Conservation (phyloP, 495 filamentous ascomycete species). For the Cercophora newfieldiana region DNA sequence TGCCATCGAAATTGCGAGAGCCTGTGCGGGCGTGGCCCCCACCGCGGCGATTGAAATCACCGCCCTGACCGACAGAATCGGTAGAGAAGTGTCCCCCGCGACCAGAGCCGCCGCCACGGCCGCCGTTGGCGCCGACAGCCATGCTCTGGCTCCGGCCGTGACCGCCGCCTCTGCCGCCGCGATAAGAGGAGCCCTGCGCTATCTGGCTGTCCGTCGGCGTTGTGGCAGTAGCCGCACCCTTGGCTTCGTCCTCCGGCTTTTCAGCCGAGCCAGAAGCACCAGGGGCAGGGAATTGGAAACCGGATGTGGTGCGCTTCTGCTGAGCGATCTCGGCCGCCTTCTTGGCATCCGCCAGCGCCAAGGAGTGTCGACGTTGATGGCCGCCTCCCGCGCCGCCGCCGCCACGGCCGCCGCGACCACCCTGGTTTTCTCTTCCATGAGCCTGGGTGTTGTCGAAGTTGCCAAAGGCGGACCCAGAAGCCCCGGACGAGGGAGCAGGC, state of each 20-base stretch:
- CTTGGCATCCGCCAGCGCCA: conserved; percentile 93
- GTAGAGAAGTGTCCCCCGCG: conserved; percentile 36
- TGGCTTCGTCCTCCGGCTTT: conserved; percentile 56
- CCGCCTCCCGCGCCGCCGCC: conserved; percentile 64
- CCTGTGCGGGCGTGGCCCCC: conserved; percentile 72
- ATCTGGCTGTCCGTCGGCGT: conserved; percentile 47
- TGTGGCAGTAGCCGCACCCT: conserved; percentile 42
- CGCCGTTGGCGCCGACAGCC: conserved; percentile 56
- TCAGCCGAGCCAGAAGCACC: conserved; percentile 56
- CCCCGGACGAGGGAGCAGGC: conserved; percentile 93
- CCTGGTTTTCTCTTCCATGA: conserved; percentile 69
- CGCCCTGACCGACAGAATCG: conserved; percentile 37
- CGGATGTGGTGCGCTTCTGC: conserved; percentile 90
- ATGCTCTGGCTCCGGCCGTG: conserved; percentile 66
- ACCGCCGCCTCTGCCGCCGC: conserved; percentile 50
- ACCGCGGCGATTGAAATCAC: conserved; percentile 68
- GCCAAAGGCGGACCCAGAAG: conserved; percentile 78
- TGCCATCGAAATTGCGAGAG: conserved; percentile 94
- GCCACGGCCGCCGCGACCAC: conserved; percentile 75
- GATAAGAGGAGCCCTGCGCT: conserved; percentile 49
- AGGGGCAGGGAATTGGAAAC: conserved; percentile 91
- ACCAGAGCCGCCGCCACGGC: conserved; percentile 47
- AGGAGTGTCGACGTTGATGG: conserved; percentile 91
- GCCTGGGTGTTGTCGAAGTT: conserved; percentile 67
- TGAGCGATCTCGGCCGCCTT: conserved; percentile 96